These are phyloP conservation scores for Helianthus annuus DNA, from an alignment of 129 eudicot species.

Conservation along the genomic window HanXRQr2.0-SUNRISE NC_035438.2:3647961-3648460, in stretches of 20 bases:
- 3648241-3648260: constrained; percentile 40
- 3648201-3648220: constrained; percentile 88
- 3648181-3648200: constrained; percentile 65
- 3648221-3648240: constrained; percentile 88
- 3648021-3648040: constrained; percentile 10
- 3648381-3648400: not conserved
- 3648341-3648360: not conserved
- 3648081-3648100: too few species aligned
- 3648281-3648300: constrained; percentile 65
- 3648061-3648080: too few species aligned
- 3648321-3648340: constrained; percentile 3
- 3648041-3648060: constrained; percentile 1
- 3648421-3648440: too few species aligned
- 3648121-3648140: not conserved
- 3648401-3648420: not conserved
- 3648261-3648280: constrained; percentile 63
- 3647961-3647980: constrained; percentile 80
- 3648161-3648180: constrained; percentile 72
- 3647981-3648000: constrained; percentile 63
- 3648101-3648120: too few species aligned
- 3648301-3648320: constrained; percentile 53
- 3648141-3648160: constrained; percentile 40
- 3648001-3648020: constrained; percentile 64
- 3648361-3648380: too few species aligned
- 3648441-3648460: too few species aligned